Evolutionary conservation across 2,329 filamentous ascomycete genomes (phyloP), one percentile per base, ranked within the genome.

Genomic region (Aspergillus chevalieri): DNA sequence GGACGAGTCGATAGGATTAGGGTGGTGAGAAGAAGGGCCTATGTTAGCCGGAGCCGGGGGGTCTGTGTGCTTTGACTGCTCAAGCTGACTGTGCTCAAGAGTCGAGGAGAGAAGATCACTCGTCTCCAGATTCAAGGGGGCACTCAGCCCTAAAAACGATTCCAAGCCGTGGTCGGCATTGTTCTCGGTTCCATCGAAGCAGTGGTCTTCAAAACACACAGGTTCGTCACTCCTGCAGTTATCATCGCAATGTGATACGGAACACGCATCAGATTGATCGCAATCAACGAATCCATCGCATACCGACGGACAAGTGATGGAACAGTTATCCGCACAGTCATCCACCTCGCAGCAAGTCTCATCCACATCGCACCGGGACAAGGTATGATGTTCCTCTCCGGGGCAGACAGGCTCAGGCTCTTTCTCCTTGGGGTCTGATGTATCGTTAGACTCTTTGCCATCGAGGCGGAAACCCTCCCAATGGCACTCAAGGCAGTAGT

Each of bases 221-320:
- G 65, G 60, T 4, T 63, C 64, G 15, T 60, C 56, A 26, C 47
- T 61, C 43, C 64, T 57, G 52, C 63, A 66, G 36, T 59, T 47
- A 14, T 44, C 52, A 10, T 64, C 57, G 33, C 34, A 41, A 41
- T 41, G 38, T 7, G 62, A 56, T 28, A 63, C 63, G 2, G 70
- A 70, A 54, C 70, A 73, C 10, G 62, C 60, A 2, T 61, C 68
- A 6, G 61, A 64, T 30, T 64, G 63, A 46, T 70, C 66, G 51
- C 70, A 73, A 33, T 69, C 68, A 15, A 67, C 59, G 46, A 71
- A 72, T 38, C 68, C 68, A 47, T 71, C 70, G 52, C 70, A 73
- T 17, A 68, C 58, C 9, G 70, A 71, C 15, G 61, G 62, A 48
- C 70, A 72, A 43, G 64, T 62, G 51, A 65, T 52, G 24, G 66